Evolutionary conservation across 2,329 filamentous ascomycete species (phyloP).

Genomic region (Phialophora macrospora): DNA sequence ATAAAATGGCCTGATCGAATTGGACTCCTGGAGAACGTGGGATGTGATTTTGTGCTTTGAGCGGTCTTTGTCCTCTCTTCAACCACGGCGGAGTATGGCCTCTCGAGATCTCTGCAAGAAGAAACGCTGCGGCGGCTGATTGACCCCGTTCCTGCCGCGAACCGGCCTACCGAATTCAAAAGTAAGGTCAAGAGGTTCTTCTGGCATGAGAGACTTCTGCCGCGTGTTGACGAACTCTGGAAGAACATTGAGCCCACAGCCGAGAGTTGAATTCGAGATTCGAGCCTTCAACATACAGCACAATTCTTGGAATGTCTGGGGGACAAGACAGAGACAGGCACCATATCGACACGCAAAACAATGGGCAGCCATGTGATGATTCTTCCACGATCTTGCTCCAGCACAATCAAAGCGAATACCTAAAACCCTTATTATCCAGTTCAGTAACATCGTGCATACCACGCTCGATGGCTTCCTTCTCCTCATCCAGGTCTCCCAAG

Average conservation of each 20-base stretch:
- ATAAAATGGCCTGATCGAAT: not conserved
- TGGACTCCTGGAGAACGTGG: not conserved
- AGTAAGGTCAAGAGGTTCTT: conserved; percentile 8
- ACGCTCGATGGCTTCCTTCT: conserved; percentile 56
- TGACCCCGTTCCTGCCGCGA: not conserved
- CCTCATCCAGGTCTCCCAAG: conserved; percentile 47
- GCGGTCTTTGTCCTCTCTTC: conserved; percentile 15
- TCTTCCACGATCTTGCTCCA: not conserved
- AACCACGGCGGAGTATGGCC: not conserved
- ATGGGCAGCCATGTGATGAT: not conserved
- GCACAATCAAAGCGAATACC: conserved; percentile 53
- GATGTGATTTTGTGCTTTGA: conserved; percentile 11
- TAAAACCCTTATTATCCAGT: conserved; percentile 60
- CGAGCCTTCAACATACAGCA: not conserved
- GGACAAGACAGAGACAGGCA: not conserved
- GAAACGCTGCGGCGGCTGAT: not conserved
- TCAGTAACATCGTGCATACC: conserved; percentile 57
- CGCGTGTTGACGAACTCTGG: conserved; percentile 6
- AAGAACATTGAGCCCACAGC: not conserved
- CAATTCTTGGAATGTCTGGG: not conserved
- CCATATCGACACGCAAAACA: not conserved
- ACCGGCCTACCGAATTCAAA: not conserved
- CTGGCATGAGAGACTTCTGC: conserved; percentile 13
- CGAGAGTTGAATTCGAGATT: not conserved
- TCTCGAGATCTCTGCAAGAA: conserved; percentile 3